These are phyloP conservation scores for Phytophthora ramorum DNA, from an alignment of 352 stramenopile genomes.

Conservation along the genomic window DNA sequence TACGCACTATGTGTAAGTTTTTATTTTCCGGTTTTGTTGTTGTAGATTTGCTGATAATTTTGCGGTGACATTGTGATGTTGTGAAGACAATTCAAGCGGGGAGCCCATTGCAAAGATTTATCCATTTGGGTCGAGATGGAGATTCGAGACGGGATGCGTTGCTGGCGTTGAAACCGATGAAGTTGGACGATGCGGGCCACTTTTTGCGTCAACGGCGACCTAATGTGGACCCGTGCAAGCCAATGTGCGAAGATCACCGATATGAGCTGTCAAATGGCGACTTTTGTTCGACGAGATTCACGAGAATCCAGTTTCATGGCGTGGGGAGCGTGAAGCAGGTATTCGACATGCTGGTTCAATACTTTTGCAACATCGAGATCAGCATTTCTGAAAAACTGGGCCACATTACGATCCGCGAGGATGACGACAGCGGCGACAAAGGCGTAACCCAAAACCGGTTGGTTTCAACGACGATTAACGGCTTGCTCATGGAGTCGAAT, in stretches of 20 bases:
- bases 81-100: slow-evolving; percentile 42
- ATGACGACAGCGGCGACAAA: slow-evolving; percentile 39
- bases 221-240: slow-evolving; percentile 38
- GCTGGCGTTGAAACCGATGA: slow-evolving; percentile 33
- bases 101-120: slow-evolving; percentile 41
- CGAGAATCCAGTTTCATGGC: slow-evolving; percentile 40
- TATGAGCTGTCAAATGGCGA: slow-evolving; percentile 37
- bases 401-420: slow-evolving; percentile 48
- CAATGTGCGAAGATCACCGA: slow-evolving; percentile 39
- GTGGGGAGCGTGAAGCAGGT: slow-evolving; percentile 38
- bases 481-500: slow-evolving; percentile 46
- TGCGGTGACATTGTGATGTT: background rate
- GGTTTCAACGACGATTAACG: slow-evolving; percentile 40
- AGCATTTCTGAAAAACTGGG: slow-evolving; percentile 48
- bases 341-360: slow-evolving; percentile 44
- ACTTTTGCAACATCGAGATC: slow-evolving; percentile 51
- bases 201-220: slow-evolving; percentile 39
- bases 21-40: background rate
- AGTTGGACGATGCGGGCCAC: slow-evolving; percentile 35
- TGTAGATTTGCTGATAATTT: background rate
- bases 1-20: slow-evolving; percentile 43
- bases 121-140: slow-evolving; percentile 30
- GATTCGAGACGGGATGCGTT: slow-evolving; percentile 21
- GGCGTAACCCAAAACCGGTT: slow-evolving; percentile 41
- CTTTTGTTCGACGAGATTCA: slow-evolving; percentile 39